These are phyloP conservation scores for Dactylellina cionopaga DNA, from an alignment of 2,329 filamentous ascomycete species.

Conservation along the genomic window DNA sequence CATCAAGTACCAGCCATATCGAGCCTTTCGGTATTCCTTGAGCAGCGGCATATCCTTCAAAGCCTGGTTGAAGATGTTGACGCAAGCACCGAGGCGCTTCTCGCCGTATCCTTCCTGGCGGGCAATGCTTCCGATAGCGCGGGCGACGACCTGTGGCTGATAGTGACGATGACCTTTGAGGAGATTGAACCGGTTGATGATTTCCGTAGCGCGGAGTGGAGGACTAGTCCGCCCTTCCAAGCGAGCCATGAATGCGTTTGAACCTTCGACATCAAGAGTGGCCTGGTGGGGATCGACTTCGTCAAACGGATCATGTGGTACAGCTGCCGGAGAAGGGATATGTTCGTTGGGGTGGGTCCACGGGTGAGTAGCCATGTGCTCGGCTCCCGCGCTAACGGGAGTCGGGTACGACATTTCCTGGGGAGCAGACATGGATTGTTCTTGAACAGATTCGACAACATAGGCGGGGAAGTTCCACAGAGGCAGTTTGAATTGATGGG, in stretches of 20 bases:
- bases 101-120: slow-evolving; percentile 50
- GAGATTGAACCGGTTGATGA: slow-evolving; percentile 50
- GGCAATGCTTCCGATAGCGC: slow-evolving; percentile 50
- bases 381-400: slow-evolving; percentile 69
- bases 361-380: slow-evolving; percentile 82
- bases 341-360: slow-evolving; percentile 84
- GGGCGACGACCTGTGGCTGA: slow-evolving; percentile 50
- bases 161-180: slow-evolving; percentile 51
- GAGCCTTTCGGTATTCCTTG: slow-evolving; percentile 83
- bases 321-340: slow-evolving; percentile 65
- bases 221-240: slow-evolving; percentile 49
- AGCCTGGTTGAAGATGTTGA: slow-evolving; percentile 80
- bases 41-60: slow-evolving; percentile 86
- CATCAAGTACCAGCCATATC: slow-evolving; percentile 92
- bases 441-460: slow-evolving; percentile 63
- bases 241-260: slow-evolving; percentile 50
- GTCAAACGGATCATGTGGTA: slow-evolving; percentile 72
- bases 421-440: slow-evolving; percentile 57
- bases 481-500: slow-evolving; percentile 70
- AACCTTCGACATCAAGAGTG: slow-evolving; percentile 47
- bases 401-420: slow-evolving; percentile 61
- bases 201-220: slow-evolving; percentile 50
- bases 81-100: slow-evolving; percentile 46
- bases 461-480: slow-evolving; percentile 55
- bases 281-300: slow-evolving; percentile 64